A percentile compares a stretch with the other conserved stretches of the same genome.
Conservation (phyloP, 495 filamentous ascomycete species). For the Jackrogersella minutella region DNA sequence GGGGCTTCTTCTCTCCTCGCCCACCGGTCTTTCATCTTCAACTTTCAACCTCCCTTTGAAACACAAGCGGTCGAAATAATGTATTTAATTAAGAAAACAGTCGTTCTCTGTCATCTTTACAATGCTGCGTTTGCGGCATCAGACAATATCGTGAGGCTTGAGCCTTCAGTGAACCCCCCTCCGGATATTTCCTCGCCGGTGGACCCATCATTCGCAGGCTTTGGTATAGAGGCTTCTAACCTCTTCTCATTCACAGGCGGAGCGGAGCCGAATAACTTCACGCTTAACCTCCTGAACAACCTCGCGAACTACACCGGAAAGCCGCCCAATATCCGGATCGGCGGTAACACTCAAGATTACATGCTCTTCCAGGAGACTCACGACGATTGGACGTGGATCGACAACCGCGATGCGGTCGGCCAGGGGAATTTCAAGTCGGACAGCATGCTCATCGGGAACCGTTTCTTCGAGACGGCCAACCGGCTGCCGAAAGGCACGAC, state of each 20-base stretch:
- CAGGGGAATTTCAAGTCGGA: slow-evolving; percentile 39
- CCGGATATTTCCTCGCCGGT: slow-evolving; percentile 13
- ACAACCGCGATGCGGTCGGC: slow-evolving; percentile 34
- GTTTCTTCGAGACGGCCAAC: slow-evolving; percentile 48
- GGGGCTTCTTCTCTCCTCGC: not conserved
- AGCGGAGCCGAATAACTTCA: slow-evolving; percentile 41
- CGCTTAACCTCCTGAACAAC: slow-evolving; percentile 47
- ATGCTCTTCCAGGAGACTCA: slow-evolving; percentile 43
- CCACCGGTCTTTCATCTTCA: not conserved
- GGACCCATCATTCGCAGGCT: slow-evolving; percentile 47
- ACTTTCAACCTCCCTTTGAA: not conserved
- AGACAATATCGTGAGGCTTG: slow-evolving; percentile 7
- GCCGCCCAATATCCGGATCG: slow-evolving; percentile 47
- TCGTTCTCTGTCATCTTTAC: not conserved
- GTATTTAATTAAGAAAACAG: not conserved
- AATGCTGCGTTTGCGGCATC: slow-evolving; percentile 1
- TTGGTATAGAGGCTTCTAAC: slow-evolving; percentile 53
- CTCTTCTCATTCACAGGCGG: slow-evolving; percentile 51
- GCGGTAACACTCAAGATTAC: slow-evolving; percentile 53
- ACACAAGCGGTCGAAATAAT: not conserved
- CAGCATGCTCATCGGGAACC: slow-evolving; percentile 45
- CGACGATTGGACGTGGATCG: slow-evolving; percentile 32
- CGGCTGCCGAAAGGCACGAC: slow-evolving; percentile 47
- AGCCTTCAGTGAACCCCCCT: slow-evolving; percentile 17
- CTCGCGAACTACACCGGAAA: slow-evolving; percentile 49